These are phyloP conservation scores for Austropuccinia psidii DNA, from an alignment of 1,284 basidiomycete genomes.

Conservation along the genomic window DNA sequence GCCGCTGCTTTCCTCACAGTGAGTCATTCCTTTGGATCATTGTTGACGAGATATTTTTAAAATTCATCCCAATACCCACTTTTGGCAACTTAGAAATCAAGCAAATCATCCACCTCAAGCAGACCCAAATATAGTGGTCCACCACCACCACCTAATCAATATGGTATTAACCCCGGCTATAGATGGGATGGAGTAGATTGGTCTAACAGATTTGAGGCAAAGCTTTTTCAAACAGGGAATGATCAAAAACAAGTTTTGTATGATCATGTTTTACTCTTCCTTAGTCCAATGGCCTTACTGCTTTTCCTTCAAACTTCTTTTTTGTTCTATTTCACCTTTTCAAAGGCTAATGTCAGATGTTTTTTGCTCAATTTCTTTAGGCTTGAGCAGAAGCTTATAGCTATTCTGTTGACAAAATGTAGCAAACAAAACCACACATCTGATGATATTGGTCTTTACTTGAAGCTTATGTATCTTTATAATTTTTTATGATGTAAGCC, in stretches of 20 bases:
- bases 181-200: conserved; percentile 74
- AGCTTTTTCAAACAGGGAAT: conserved; percentile 73
- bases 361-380: too few relatives aligned
- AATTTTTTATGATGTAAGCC: too few relatives aligned
- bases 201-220: conserved; percentile 90
- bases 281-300: too few relatives aligned
- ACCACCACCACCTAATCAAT: conserved; percentile 84
- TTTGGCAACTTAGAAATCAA: conserved; percentile 27
- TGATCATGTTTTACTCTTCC: too few relatives aligned
- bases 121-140: conserved; percentile 76
- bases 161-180: conserved; percentile 86
- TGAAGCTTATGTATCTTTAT: too few relatives aligned
- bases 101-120: not conserved
- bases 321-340: too few relatives aligned
- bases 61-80: not conserved
- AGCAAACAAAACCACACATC: too few relatives aligned
- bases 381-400: too few relatives aligned
- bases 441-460: too few relatives aligned
- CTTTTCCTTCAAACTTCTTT: too few relatives aligned
- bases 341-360: too few relatives aligned
- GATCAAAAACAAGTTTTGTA: conserved; percentile 54
- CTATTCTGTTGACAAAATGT: too few relatives aligned
- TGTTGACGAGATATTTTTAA: not conserved
- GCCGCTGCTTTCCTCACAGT: conserved; percentile 86
- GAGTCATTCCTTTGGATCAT: conserved; percentile 46